Base-by-base conservation (phyloP, 148 eudicot genomes). In the Arbutus unedo region DNA sequence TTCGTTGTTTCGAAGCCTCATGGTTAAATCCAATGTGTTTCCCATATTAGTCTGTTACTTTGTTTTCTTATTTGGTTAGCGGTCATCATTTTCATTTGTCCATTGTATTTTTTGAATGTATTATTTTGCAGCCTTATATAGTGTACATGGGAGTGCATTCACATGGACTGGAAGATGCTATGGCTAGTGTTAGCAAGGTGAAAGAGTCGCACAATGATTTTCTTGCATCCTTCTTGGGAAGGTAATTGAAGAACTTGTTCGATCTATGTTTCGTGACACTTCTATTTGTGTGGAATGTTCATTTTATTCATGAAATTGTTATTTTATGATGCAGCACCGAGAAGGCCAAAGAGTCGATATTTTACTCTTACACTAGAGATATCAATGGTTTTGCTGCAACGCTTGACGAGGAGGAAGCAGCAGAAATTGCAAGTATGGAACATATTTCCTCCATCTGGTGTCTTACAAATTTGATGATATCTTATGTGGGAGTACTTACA, bases 331-430 rank as follows among this genome's bases (percentile, higher is more conserved):
- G 64, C 84, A 91, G 97, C 80, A 49, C 75, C 51, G 91, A 91
- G 62, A 87, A 86, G 57, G 94, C 91, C 43, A 81, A 85, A 31
- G 89, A 93, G 21, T 85, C 97, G 0, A 86, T 93, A 21, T 25
- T 91, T n/a, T 85, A 92, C 86, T 92, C 95, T 0, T 93, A 93
- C 43, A 83, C 83, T 4, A 85, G 72, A 23, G 80, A 91, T 25
- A 91, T 93, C 43, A 93, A 93, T 59, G 97, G 95, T 31, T 92
- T 93, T 77, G 95, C 92, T 11, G 95, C 93, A 19, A 41, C 53
- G 44, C 84, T 93, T 5, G 92, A 93, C 0, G 92, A 93, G 16
- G 82, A 89, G 72, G 89, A 89, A 8, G 95, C 91, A 18, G 83
- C 88, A 1, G 82, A 85, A 73, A 85, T 93, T n/a, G 91, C 90